Evolutionary conservation across 108 stramenopile genomes (phyloP).

Genomic region (Nitzschia sp.): DNA sequence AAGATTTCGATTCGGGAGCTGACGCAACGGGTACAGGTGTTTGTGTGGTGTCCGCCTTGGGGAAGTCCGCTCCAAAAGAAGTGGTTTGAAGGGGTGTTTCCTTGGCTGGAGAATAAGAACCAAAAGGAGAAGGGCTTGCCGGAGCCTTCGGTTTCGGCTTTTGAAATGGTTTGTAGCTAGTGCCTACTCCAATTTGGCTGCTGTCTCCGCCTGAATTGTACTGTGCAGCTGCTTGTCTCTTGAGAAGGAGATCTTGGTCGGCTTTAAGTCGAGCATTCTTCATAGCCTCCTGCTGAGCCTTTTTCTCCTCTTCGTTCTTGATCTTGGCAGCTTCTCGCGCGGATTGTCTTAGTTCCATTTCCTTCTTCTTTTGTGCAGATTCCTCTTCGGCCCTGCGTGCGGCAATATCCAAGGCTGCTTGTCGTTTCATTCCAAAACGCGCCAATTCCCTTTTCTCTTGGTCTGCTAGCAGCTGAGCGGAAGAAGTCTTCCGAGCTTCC

Average conservation of each 20-base stretch:
- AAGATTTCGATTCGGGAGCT: too few species aligned
- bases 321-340: not conserved
- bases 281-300: not conserved
- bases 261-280: not conserved
- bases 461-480: not conserved
- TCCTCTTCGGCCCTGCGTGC: not conserved
- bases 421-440: not conserved
- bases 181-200: too few species aligned
- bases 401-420: not conserved
- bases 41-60: too few species aligned
- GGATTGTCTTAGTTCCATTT: not conserved
- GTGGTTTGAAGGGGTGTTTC: too few species aligned
- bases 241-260: not conserved
- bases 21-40: too few species aligned
- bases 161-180: too few species aligned
- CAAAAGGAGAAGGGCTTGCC: too few species aligned
- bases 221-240: not conserved
- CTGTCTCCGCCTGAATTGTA: not conserved
- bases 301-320: not conserved
- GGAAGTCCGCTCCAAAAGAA: too few species aligned
- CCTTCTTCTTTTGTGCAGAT: not conserved
- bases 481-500: not conserved
- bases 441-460: not conserved
- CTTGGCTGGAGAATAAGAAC: too few species aligned
- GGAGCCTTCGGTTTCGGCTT: too few species aligned